Base-by-base conservation (phyloP, 768 basidiomycete genomes). In the Tylopilus vinaceipallidus region DNA sequence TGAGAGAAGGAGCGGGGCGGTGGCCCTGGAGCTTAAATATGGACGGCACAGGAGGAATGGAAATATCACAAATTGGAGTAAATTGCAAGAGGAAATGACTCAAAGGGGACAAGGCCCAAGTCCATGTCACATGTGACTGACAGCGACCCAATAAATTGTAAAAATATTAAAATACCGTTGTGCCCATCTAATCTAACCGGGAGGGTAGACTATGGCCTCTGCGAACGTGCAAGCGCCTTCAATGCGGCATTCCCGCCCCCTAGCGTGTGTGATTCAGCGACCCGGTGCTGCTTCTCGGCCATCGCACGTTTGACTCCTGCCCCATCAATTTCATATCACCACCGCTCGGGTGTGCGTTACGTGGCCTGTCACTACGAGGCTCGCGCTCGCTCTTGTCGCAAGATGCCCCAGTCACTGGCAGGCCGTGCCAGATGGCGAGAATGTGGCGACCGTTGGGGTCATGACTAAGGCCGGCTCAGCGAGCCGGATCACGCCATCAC, bases 31-130 rank as follows among this genome's bases (percentile, higher is more conserved):
- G 60, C 60, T 68, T 68, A 68, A 70, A 68, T 68, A 68, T 62
- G 62, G 63, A 53, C 65, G 48, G 66, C 68, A 70, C 68, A 66
- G 66, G 66, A 68, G 63, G 60, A 68, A 68, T 64, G 62, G 63
- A 69, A 67, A 68, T 63, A 55, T 66, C 63, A 56, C 59, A 67
- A 65, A 63, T 59, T 61, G 50, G 55, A 22, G 61, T 60, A 57
- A 66, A 56, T 60, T 53, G 34, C 49, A 47, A 55, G 55, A 56
- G 54, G 55, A 64, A 66, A 67, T 68, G 68, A 68, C 56, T 69
- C 65, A 60, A 68, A 58, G 55, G 26, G 58, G 66, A 67, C 63
- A 65, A 62, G 60, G 32, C 50, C 52, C 44, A 40, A 39, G 47
- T 24, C 40, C 16, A 62, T 49, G 60, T 65, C 57, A 60, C 63